Base-by-base conservation (phyloP, 2,329 filamentous ascomycete genomes). In the Calonectria leucothoes region DNA sequence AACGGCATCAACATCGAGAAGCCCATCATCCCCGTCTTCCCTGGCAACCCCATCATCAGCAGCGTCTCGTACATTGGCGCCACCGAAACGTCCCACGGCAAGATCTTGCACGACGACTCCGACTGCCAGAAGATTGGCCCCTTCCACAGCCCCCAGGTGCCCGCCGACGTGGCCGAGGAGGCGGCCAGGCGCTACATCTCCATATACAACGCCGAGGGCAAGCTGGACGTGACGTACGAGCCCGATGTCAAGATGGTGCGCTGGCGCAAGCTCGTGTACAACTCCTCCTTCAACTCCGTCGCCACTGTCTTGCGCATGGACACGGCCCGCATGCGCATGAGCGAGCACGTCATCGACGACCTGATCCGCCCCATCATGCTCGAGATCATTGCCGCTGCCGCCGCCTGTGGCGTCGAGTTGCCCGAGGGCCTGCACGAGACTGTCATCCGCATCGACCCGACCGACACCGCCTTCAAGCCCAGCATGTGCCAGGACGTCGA, bases 1-100 rank as follows among this genome's bases (percentile, higher is more conserved):
- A 93, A 93, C 77, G 91, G 91, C 0, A 82, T 93, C n/a, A 91
- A 92, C 76, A 92, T 93, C 74, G 90, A 93, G 75, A 87, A 85
- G 51, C 89, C 90, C 0, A 78, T 92, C 25, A 78, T 89, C 23
- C 70, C 78, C 0, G 81, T 82, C 0, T 91, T 91, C 77, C 90
- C 90, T 0, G 71, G 79, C 4, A 92, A 90, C 72, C 80, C 87
- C 0, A 77, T 91, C 8, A 83, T 93, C 1, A 89, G 87, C 4
- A 89, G 89, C 5, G 85, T 92, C 11, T 87, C 86, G 3, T 82
- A 88, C 65, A 90, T 89, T 68, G 88, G 89, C 31, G 86, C 88
- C 3, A 86, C 86, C 5, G 89, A 92, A 76, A 82, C 79, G 0
- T 76, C 79, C 0, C 85, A 84, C 0, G 90, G 89, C 3, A 77